phyloP scores from a whole-genome alignment of 2,329 filamentous ascomycete species.

The Microdochium nivale region DNA sequence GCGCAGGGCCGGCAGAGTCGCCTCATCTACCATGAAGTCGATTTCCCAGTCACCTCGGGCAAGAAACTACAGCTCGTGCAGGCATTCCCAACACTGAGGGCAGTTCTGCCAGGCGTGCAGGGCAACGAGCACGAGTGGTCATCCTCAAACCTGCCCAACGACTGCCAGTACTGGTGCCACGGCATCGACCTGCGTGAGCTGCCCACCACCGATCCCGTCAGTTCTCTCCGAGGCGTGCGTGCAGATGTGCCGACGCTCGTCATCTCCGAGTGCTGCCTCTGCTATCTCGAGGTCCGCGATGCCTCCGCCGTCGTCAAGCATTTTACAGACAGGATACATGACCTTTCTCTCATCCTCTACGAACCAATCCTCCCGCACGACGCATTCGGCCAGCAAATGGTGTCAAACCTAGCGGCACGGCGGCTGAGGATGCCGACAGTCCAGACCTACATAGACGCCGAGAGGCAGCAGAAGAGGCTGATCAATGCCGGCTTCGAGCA shows the following conservation, averaged over 20 bases:
- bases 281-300: constrained; percentile 65
- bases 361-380: constrained; percentile 81
- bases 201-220: constrained; percentile 8
- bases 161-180: constrained; percentile 46
- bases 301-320: constrained; percentile 57
- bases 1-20: constrained; percentile 26
- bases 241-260: constrained; percentile 66
- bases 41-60: constrained; percentile 69
- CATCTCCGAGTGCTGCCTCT: constrained; percentile 90
- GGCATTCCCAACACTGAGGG: constrained; percentile 32
- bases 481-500: constrained; percentile 53
- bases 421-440: constrained; percentile 81
- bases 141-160: constrained; percentile 19
- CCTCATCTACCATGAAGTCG: constrained; percentile 83
- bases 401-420: constrained; percentile 74
- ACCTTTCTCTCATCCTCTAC: constrained; percentile 64
- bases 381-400: constrained; percentile 86
- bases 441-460: constrained; percentile 58
- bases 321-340: constrained; percentile 45
- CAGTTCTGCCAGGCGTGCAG: constrained; percentile 26
- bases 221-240: constrained; percentile 35
- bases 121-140: background rate
- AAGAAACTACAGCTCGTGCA: constrained; percentile 52
- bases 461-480: constrained; percentile 61
- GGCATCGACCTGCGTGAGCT: constrained; percentile 64